Evolutionary conservation across 768 basidiomycete species (phyloP).

Genomic region (Trametes maxima): DNA sequence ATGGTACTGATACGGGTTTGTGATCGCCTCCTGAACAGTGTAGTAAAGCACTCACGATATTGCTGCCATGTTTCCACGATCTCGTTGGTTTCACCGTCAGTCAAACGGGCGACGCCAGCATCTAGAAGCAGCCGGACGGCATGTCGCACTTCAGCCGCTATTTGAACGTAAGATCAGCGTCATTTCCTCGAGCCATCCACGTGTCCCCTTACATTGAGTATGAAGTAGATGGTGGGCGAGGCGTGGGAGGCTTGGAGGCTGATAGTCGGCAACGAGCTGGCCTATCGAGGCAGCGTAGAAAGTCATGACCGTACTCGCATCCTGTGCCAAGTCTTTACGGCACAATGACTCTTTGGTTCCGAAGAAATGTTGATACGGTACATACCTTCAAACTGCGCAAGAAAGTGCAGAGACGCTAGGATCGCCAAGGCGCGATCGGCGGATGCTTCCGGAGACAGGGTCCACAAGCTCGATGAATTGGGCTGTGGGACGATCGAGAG

Average conservation of each 20-base stretch:
- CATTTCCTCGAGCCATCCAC: not conserved
- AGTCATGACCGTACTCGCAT: conserved; percentile 71
- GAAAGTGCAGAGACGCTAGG: conserved; percentile 64
- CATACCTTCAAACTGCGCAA: conserved; percentile 75
- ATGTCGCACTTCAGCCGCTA: conserved; percentile 70
- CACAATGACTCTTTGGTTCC: not conserved
- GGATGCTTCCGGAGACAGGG: conserved; percentile 68
- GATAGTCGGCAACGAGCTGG: conserved; percentile 54
- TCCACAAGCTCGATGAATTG: conserved; percentile 58
- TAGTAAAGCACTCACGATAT: conserved; percentile 46
- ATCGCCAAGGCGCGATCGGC: conserved; percentile 72
- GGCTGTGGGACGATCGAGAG: conserved; percentile 45
- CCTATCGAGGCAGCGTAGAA: conserved; percentile 81
- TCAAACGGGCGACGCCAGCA: conserved; percentile 63
- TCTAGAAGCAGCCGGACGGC: conserved; percentile 82
- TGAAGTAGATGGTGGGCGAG: conserved; percentile 80
- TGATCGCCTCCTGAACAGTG: not conserved
- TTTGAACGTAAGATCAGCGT: not conserved
- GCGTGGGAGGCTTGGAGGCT: conserved; percentile 69
- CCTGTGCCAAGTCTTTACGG: conserved; percentile 62
- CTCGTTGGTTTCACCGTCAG: conserved; percentile 63
- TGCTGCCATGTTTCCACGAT: conserved; percentile 68
- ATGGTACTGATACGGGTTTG: not conserved
- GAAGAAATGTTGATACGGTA: not conserved
- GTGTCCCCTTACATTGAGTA: conserved; percentile 55